phyloP scores from a whole-genome alignment of 805 yeast species.

The Starmerella sirachaensis region DNA sequence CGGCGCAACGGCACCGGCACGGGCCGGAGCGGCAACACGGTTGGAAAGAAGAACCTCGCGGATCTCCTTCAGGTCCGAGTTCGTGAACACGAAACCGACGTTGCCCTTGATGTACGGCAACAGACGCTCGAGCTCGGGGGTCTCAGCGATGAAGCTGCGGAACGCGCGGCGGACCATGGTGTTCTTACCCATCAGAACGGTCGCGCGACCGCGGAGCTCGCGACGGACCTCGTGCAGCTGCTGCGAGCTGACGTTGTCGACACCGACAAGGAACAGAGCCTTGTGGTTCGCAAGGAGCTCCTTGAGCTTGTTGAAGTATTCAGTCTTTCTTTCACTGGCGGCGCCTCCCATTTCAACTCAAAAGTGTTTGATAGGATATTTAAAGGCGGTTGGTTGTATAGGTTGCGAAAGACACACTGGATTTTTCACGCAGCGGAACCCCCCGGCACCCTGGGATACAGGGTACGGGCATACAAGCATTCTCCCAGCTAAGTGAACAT shows the following conservation, averaged over 20 bases:
- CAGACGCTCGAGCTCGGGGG: constrained; percentile 92
- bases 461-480: no score
- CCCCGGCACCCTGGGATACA: no score
- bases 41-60: constrained; percentile 79
- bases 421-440: constrained; percentile 3
- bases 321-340: constrained; percentile 89
- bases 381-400: constrained; percentile 25
- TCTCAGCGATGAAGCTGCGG: constrained; percentile 86
- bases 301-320: constrained; percentile 92
- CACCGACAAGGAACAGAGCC: constrained; percentile 98
- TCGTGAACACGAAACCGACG: constrained; percentile 99
- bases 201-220: constrained; percentile 88
- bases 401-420: neutral
- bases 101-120: constrained; percentile 94
- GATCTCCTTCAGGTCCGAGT: constrained; percentile 80
- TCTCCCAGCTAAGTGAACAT: no score
- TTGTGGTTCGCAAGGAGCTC: constrained; percentile 91
- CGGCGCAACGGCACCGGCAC: constrained; percentile 99
- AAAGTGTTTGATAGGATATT: constrained; percentile 28
- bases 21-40: constrained; percentile 99
- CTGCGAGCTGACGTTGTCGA: constrained; percentile 99
- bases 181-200: constrained; percentile 99
- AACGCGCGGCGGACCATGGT: constrained; percentile 99
- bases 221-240: constrained; percentile 99
- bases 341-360: constrained; percentile 90